Evolutionary conservation across 1,284 basidiomycete species (phyloP).

Genomic region (Golubevia pallescens): DNA sequence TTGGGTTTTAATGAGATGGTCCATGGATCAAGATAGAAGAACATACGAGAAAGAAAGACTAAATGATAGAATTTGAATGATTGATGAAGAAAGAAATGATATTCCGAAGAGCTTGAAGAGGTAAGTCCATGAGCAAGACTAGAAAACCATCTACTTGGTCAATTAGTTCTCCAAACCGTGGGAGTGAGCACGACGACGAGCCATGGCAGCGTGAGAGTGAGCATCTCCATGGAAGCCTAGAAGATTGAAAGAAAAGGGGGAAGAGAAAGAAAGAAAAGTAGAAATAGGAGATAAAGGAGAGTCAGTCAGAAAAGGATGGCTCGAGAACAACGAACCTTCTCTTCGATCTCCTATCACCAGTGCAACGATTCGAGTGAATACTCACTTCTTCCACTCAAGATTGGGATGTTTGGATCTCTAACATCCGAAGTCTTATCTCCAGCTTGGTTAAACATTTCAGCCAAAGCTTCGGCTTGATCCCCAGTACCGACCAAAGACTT

Average conservation of each 20-base stretch:
- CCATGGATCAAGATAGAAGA: too few species aligned
- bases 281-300: neutral
- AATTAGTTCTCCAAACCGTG: neutral
- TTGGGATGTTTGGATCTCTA: neutral
- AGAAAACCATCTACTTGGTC: too few species aligned
- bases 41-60: too few species aligned
- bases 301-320: neutral
- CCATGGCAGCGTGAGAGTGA: neutral
- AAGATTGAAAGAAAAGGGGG: neutral
- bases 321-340: neutral
- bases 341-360: too few species aligned
- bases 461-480: neutral
- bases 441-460: neutral
- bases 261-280: neutral
- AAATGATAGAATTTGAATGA: too few species aligned
- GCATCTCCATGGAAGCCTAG: neutral
- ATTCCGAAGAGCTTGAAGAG: too few species aligned
- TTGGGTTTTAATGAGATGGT: too few species aligned
- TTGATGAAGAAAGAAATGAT: too few species aligned
- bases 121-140: too few species aligned
- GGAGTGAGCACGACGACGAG: neutral
- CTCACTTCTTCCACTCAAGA: neutral
- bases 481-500: neutral
- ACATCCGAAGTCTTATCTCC: neutral
- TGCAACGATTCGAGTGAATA: neutral